Evolutionary conservation across 306 rosid species (phyloP).

Genomic region (Gastrolobium bilobum): DNA sequence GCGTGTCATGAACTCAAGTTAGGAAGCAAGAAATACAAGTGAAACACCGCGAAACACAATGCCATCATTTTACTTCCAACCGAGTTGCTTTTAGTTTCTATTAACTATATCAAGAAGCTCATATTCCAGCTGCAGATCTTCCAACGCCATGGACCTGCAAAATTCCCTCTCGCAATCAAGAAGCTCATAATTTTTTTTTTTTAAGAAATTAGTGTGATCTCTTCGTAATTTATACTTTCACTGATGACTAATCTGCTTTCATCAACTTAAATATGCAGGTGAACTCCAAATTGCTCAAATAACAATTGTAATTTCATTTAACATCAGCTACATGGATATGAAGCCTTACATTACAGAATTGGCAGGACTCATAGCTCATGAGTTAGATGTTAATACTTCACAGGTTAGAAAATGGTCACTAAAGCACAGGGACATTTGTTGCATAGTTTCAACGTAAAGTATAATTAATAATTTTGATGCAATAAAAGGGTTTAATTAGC

Average conservation of each 20-base stretch:
- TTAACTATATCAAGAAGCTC: no score
- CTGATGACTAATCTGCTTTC: constrained; percentile 40
- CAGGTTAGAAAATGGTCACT: constrained; percentile 70
- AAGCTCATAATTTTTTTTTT: no score
- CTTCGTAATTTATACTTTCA: constrained; percentile 31
- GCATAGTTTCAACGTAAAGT: constrained; percentile 5
- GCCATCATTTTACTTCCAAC: no score
- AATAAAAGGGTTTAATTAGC: constrained; percentile 21
- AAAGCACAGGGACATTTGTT: constrained; percentile 29
- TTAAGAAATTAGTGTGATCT: constrained; percentile 23
- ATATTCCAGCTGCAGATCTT: no score
- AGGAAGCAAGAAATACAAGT: no score
- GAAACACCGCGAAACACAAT: no score
- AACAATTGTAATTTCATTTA: constrained; percentile 70
- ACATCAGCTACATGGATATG: constrained; percentile 71
- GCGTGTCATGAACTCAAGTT: no score
- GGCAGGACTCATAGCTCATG: constrained; percentile 74
- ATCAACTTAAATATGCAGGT: constrained; percentile 62
- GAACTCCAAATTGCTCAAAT: constrained; percentile 73
- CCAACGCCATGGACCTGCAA: no score
- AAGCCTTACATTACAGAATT: constrained; percentile 74
- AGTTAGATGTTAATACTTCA: constrained; percentile 70
- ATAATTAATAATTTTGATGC: constrained; percentile 11
- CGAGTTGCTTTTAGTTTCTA: no score
- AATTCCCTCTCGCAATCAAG: no score